phyloP scores from a whole-genome alignment of 2,329 filamentous ascomycete species.

The Pseudocercospora eumusae region DNA sequence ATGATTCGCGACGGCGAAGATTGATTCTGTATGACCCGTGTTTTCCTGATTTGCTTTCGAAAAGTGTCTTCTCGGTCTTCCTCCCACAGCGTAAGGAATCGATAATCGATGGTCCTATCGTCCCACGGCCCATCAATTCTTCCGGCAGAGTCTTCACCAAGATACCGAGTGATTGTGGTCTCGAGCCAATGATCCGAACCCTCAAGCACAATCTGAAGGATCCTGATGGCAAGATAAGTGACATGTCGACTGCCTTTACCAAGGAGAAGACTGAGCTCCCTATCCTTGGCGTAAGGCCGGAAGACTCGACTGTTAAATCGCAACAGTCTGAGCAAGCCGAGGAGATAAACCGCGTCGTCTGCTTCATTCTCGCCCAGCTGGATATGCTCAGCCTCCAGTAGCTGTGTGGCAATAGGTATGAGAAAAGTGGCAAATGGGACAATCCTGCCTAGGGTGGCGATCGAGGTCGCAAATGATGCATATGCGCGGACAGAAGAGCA shows the following conservation, averaged over 20 bases:
- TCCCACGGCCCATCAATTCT: conserved; percentile 73
- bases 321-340: conserved; percentile 76
- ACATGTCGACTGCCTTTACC: conserved; percentile 59
- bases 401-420: conserved; percentile 44
- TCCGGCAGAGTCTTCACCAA: conserved; percentile 53
- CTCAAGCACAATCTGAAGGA: conserved; percentile 76
- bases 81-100: conserved; percentile 68
- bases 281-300: conserved; percentile 63
- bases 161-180: conserved; percentile 65
- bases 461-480: conserved; percentile 43
- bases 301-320: conserved; percentile 73
- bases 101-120: conserved; percentile 73
- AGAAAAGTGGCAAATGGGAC: conserved; percentile 81
- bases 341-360: conserved; percentile 46
- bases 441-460: conserved; percentile 75
- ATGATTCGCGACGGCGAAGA: conserved; percentile 17
- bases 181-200: conserved; percentile 79
- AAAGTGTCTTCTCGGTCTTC: conserved; percentile 55
- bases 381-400: conserved; percentile 29
- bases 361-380: conserved; percentile 21
- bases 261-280: conserved; percentile 70
- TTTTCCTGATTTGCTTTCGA: conserved; percentile 15
- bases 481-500: conserved; percentile 58
- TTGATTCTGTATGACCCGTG: background rate
- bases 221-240: conserved; percentile 77